Evolutionary conservation across 2,329 filamentous ascomycete genomes (phyloP).

Genomic region (Fusarium virguliforme): DNA sequence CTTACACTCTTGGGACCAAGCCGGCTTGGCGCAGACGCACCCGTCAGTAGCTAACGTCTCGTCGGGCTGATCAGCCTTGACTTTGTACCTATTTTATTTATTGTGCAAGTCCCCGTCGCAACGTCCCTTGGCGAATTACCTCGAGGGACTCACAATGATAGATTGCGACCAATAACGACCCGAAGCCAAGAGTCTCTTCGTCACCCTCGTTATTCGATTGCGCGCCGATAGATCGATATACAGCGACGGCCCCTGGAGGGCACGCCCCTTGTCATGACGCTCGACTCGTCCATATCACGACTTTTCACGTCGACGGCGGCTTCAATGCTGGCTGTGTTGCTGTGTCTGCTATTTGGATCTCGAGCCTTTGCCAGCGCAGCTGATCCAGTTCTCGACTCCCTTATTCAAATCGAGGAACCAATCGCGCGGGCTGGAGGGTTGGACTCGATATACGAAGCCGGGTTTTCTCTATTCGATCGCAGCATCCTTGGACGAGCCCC

Average conservation of each 20-base stretch:
- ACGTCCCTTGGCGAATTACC: slow-evolving; percentile 5
- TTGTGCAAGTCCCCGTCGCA: slow-evolving; percentile 7
- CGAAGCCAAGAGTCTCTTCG: slow-evolving; percentile 32
- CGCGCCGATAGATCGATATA: slow-evolving; percentile 31
- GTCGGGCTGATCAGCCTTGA: slow-evolving; percentile 31
- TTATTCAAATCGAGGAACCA: slow-evolving; percentile 34
- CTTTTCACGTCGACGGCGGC: slow-evolving; percentile 77
- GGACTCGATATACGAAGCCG: slow-evolving; percentile 68
- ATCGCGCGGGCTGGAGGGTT: slow-evolving; percentile 34
- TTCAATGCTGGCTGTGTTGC: slow-evolving; percentile 66
- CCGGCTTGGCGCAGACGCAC: slow-evolving; percentile 31
- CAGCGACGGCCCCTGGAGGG: slow-evolving; percentile 59
- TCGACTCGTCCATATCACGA: slow-evolving; percentile 80
- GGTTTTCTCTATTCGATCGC: slow-evolving; percentile 74
- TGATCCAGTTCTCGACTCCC: slow-evolving; percentile 57
- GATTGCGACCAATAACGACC: slow-evolving; percentile 33
- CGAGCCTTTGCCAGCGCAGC: slow-evolving; percentile 75
- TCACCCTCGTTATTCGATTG: slow-evolving; percentile 27
- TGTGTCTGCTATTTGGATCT: slow-evolving; percentile 74
- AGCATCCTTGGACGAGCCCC: slow-evolving; percentile 73
- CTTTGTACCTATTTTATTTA: slow-evolving; percentile 30
- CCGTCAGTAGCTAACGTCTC: slow-evolving; percentile 39
- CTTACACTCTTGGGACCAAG: slow-evolving; percentile 29
- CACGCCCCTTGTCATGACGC: slow-evolving; percentile 67
- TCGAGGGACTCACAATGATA: slow-evolving; percentile 40